Evolutionary conservation across 1,284 basidiomycete genomes (phyloP).

Genomic region (Wallemia hederae): DNA sequence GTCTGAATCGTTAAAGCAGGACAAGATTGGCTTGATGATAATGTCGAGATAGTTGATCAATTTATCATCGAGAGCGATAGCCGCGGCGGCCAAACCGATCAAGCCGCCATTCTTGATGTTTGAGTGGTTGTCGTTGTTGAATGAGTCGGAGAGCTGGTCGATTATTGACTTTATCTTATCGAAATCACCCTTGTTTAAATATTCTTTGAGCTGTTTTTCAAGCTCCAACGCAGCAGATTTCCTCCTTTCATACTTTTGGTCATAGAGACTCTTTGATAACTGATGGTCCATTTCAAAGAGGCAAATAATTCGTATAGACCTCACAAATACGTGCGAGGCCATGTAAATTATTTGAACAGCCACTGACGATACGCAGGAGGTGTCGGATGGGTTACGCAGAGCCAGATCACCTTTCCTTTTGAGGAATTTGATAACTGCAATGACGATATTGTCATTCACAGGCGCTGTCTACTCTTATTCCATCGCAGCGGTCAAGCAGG

Average conservation of each 20-base stretch:
- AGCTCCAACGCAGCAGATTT: constrained; percentile 84
- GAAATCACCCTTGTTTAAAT: constrained; percentile 45
- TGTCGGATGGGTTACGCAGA: constrained; percentile 59
- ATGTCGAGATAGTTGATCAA: constrained; percentile 78
- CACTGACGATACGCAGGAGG: constrained; percentile 22
- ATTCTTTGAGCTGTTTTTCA: constrained; percentile 54
- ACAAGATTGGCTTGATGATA: constrained; percentile 68
- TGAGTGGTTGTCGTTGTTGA: constrained; percentile 45
- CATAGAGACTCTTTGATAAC: constrained; percentile 10
- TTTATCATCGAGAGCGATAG: constrained; percentile 78
- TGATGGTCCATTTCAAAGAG: not conserved
- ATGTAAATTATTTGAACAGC: not conserved
- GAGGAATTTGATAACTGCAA: constrained; percentile 50
- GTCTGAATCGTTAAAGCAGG: constrained; percentile 80
- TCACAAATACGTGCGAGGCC: not conserved
- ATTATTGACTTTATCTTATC: constrained; percentile 61
- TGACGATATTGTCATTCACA: constrained; percentile 39
- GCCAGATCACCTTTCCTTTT: constrained; percentile 56
- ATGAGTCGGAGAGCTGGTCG: constrained; percentile 80
- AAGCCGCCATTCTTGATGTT: constrained; percentile 83
- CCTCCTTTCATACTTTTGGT: constrained; percentile 49
- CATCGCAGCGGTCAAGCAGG: constrained; percentile 72
- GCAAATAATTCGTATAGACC: not conserved
- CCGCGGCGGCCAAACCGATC: constrained; percentile 83
- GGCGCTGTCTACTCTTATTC: constrained; percentile 75